Evolutionary conservation across 768 basidiomycete genomes (phyloP).

Genomic region (Mycena vitilis): DNA sequence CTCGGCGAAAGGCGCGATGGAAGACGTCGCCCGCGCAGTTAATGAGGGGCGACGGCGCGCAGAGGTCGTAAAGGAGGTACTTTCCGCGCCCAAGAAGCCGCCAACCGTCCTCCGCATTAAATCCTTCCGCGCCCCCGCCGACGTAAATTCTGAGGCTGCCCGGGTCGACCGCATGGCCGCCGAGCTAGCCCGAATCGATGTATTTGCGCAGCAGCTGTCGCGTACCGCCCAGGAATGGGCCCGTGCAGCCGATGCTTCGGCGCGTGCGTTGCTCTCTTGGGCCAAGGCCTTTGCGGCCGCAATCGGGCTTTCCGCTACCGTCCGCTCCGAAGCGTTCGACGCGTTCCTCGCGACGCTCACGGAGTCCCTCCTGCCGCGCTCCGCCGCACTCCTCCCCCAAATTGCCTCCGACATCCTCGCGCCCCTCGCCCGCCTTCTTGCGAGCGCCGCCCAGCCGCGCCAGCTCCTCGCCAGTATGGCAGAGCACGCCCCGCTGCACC

Average conservation of each 20-base stretch:
- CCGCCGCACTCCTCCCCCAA: conserved; percentile 48
- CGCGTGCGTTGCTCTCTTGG: conserved; percentile 69
- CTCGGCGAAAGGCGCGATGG: conserved; percentile 67
- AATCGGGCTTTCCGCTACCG: conserved; percentile 65
- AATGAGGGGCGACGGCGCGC: conserved; percentile 82
- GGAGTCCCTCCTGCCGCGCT: conserved; percentile 63
- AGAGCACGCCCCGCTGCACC: conserved; percentile 79
- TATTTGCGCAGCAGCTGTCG: conserved; percentile 71
- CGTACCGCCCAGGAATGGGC: conserved; percentile 75
- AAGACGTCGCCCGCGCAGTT: conserved; percentile 78
- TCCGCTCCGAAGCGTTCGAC: conserved; percentile 72
- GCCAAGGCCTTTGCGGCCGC: conserved; percentile 73
- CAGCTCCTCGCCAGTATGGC: conserved; percentile 79
- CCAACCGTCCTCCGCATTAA: conserved; percentile 42
- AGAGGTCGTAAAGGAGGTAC: conserved; percentile 83
- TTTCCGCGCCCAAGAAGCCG: conserved; percentile 58
- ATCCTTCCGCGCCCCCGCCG: conserved; percentile 37
- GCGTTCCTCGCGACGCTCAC: conserved; percentile 74
- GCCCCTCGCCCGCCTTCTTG: conserved; percentile 67
- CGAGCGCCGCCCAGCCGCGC: conserved; percentile 69
- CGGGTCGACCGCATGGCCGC: conserved; percentile 66
- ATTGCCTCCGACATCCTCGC: conserved; percentile 54
- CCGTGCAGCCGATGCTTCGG: conserved; percentile 58
- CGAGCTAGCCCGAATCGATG: conserved; percentile 67
- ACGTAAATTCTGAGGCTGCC: conserved; percentile 55